Conservation (phyloP, 1,284 basidiomycete genomes). For the Cryptococcus amylolentus region DNA sequence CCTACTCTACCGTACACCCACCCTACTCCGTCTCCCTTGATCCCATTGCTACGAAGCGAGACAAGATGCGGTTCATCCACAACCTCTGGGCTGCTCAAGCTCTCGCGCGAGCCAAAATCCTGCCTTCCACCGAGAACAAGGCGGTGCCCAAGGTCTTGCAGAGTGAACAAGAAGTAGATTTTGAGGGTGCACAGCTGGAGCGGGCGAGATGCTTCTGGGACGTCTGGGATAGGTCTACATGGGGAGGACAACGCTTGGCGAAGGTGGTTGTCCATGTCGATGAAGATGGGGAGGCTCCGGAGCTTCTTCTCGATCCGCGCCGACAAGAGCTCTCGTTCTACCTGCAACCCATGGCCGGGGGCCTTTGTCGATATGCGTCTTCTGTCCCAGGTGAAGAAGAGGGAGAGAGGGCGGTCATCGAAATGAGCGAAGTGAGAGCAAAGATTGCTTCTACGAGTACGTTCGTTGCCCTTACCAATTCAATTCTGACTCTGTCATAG, state of each 20-base stretch:
- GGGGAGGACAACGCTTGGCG: conserved; percentile 73
- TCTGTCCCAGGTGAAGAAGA: conserved; percentile 61
- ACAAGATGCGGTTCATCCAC: conserved; percentile 78
- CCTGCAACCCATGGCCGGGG: conserved; percentile 74
- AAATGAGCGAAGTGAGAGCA: conserved; percentile 64
- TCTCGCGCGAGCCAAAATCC: conserved; percentile 62
- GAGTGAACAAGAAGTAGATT: conserved; percentile 62
- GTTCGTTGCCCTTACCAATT: conserved; percentile 32
- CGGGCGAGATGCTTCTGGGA: conserved; percentile 76
- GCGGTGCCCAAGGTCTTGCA: conserved; percentile 58
- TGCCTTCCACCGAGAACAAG: conserved; percentile 30
- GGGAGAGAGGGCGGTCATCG: conserved; percentile 62
- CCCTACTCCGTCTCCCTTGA: conserved; percentile 63
- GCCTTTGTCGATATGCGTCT: conserved; percentile 59
- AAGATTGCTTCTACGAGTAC: conserved; percentile 74
- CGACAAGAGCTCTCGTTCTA: conserved; percentile 63
- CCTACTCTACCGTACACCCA: conserved; percentile 67
- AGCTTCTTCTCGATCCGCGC: conserved; percentile 62
- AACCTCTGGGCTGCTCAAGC: conserved; percentile 83
- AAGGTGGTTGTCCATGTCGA: conserved; percentile 83
- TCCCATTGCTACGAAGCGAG: conserved; percentile 59
- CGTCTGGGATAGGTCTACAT: conserved; percentile 72
- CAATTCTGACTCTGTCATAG: conserved; percentile 49
- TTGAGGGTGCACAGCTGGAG: conserved; percentile 60
- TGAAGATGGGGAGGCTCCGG: conserved; percentile 56